These are phyloP conservation scores for Sclerotinia spermophila DNA, from an alignment of 2,329 filamentous ascomycete species.

Conservation along the genomic window DNA sequence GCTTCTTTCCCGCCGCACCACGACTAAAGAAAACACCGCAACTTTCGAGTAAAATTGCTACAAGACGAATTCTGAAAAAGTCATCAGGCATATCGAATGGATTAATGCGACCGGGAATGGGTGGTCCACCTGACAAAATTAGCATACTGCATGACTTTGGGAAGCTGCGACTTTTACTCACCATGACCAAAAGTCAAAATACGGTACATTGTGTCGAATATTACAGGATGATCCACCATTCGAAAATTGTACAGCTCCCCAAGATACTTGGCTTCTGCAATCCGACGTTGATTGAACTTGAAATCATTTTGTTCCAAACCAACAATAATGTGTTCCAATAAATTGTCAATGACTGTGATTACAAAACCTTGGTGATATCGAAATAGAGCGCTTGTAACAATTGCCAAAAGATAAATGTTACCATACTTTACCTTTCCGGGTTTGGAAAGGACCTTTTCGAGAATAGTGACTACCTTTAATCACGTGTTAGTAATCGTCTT, in stretches of 20 bases:
- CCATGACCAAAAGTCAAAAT: slow-evolving; percentile 88
- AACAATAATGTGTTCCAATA: slow-evolving; percentile 82
- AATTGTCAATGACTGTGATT: slow-evolving; percentile 84
- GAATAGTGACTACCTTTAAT: slow-evolving; percentile 36
- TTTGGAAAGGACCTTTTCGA: slow-evolving; percentile 88
- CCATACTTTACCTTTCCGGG: slow-evolving; percentile 97
- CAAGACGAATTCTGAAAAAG: slow-evolving; percentile 89
- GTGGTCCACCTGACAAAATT: slow-evolving; percentile 62
- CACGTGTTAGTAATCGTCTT: background rate
- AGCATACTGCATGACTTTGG: slow-evolving; percentile 13
- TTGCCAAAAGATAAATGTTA: slow-evolving; percentile 89
- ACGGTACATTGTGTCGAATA: slow-evolving; percentile 94
- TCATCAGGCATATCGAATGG: slow-evolving; percentile 86
- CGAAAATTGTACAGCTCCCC: slow-evolving; percentile 97
- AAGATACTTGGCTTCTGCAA: slow-evolving; percentile 94
- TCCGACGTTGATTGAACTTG: slow-evolving; percentile 90
- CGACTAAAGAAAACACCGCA: slow-evolving; percentile 96
- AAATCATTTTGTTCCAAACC: slow-evolving; percentile 96
- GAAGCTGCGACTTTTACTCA: slow-evolving; percentile 20
- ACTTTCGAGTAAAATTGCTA: slow-evolving; percentile 86
- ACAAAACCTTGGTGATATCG: slow-evolving; percentile 91
- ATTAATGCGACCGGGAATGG: slow-evolving; percentile 72
- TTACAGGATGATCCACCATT: slow-evolving; percentile 89
- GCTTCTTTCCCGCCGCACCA: slow-evolving; percentile 89
- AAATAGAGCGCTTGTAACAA: slow-evolving; percentile 82